Evolutionary conservation across 495 filamentous ascomycete genomes (phyloP), one percentile per base, ranked within the genome.

Genomic region (Symbiotaphrina buchneri): DNA sequence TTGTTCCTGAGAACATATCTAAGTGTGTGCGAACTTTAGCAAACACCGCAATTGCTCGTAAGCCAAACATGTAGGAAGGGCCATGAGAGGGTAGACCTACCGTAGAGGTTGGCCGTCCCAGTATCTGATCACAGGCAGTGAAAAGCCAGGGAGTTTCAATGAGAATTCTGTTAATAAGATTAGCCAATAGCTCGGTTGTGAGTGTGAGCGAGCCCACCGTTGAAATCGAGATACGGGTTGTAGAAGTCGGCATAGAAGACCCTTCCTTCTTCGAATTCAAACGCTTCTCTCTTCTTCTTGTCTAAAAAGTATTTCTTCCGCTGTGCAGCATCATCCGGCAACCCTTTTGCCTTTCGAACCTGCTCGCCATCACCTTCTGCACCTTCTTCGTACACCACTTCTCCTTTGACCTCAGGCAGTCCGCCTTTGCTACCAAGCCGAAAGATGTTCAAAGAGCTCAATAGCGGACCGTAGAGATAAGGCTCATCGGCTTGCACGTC

Each of bases 151-250:
- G 11, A 95, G 42, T 30, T 67, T 63, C 14, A 95, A 49, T n/a
- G 73, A 61, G 42, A 92, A 79, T 34, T 75, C 73, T 59, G 39
- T 36, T 32, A 8, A 20, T 17, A 41, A 16, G 18, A 27, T 34
- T 13, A 11, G 39, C 25, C n/a, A 27, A 20, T 27, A 30, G 21
- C 23, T 10, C 26, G 13, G 14, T 28, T 8, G 28, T 10, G 30
- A 16, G 17, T 1, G 5, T 10, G 10, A 18, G 15, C 11, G 20
- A 27, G 50, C 52, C 30, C 36, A 71, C 69, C 61, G 44, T 68
- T 70, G 42, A 94, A 91, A 47, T 83, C 75, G 25, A 97, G 45
- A 55, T 84, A 93, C n/a, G 72, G 69, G 44, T 93, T 94, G 41
- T 71, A 87, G 50, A 97, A 94, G 49, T 94, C 85, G 26, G 66